Conservation (phyloP, 495 filamentous ascomycete genomes). For the Lentithecium fluviatile region DNA sequence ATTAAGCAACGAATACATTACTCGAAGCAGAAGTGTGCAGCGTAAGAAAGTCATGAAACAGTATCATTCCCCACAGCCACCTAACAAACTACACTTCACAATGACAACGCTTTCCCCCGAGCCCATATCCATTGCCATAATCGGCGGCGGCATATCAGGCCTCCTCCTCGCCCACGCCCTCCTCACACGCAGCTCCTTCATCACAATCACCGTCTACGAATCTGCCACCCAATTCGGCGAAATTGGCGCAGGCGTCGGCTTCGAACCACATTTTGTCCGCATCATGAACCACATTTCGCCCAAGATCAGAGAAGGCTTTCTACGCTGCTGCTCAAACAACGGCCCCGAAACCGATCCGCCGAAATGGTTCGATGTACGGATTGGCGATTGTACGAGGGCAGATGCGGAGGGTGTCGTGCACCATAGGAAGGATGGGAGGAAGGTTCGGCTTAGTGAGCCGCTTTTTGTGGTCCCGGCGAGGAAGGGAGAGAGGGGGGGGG, state of each 20-base stretch:
- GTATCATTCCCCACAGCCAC: too few species aligned
- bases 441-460: constrained; percentile 22
- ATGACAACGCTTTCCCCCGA: neutral
- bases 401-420: constrained; percentile 26
- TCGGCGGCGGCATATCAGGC: constrained; percentile 30
- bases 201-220: constrained; percentile 28
- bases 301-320: constrained; percentile 48
- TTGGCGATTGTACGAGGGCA: constrained; percentile 24
- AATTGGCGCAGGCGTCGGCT: constrained; percentile 63
- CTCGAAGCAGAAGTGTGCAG: too few species aligned
- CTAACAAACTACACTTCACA: too few species aligned
- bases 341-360: constrained; percentile 18
- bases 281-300: constrained; percentile 56
- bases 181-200: constrained; percentile 1
- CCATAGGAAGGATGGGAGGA: constrained; percentile 10
- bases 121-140: constrained; percentile 21
- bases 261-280: constrained; percentile 57
- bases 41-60: too few species aligned
- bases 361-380: constrained; percentile 36
- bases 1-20: too few species aligned
- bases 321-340: constrained; percentile 38
- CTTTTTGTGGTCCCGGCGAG: constrained; percentile 38
- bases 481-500: constrained; percentile 39
- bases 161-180: constrained; percentile 23
- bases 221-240: constrained; percentile 39